A percentile compares a stretch with the other conserved stretches of the same genome.
Conservation (phyloP, 1,284 basidiomycete genomes). For the Exsudoporus floridanus region DNA sequence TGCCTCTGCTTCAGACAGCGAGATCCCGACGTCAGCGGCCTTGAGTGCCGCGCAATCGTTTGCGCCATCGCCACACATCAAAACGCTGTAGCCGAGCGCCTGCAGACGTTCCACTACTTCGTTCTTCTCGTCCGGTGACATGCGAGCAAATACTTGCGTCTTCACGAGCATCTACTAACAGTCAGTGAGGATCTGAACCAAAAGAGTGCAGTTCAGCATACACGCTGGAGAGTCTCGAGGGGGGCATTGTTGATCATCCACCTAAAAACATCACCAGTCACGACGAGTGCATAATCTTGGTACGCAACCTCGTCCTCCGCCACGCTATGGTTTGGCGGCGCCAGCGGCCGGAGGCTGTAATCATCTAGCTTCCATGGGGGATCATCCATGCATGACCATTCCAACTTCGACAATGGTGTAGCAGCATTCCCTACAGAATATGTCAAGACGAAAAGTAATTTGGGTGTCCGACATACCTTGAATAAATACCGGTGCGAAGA, state of each 20-base stretch:
- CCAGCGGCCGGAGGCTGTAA: slow-evolving; percentile 81
- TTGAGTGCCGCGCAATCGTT: slow-evolving; percentile 99
- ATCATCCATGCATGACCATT: slow-evolving; percentile 95
- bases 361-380: slow-evolving; percentile 82
- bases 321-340: slow-evolving; percentile 64
- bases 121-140: slow-evolving; percentile 99
- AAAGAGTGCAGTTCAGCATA: slow-evolving; percentile 40
- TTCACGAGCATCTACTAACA: slow-evolving; percentile 90
- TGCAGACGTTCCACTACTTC: slow-evolving; percentile 97
- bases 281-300: slow-evolving; percentile 89
- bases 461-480: slow-evolving; percentile 51
- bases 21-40: slow-evolving; percentile 97
- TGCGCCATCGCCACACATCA: slow-evolving; percentile 99
- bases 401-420: slow-evolving; percentile 67
- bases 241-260: slow-evolving; percentile 99
- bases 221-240: slow-evolving; percentile 89
- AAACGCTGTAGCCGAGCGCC: slow-evolving; percentile 89
- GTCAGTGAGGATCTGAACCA: neutral
- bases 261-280: slow-evolving; percentile 97
- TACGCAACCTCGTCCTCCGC: slow-evolving; percentile 69
- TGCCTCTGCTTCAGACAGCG: slow-evolving; percentile 96
- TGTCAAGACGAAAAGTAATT: neutral
- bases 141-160: slow-evolving; percentile 94
- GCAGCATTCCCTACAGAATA: slow-evolving; percentile 54
- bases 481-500: slow-evolving; percentile 87